Evolutionary conservation across 1,139 yeast species (phyloP).

Genomic region (Taphrina communis): DNA sequence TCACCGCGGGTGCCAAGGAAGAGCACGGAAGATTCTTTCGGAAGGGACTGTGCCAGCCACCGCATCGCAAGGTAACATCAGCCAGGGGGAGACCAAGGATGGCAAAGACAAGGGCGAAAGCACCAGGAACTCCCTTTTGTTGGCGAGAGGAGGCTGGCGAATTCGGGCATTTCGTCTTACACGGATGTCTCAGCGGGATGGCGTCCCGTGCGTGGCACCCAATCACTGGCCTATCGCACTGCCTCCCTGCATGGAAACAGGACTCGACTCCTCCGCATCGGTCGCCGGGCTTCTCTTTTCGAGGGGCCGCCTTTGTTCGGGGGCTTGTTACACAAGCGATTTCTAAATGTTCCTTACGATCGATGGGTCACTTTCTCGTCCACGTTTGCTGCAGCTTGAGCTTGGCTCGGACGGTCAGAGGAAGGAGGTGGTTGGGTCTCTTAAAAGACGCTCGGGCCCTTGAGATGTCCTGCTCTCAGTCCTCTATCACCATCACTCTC

Average conservation of each 20-base stretch:
- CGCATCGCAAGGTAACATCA: not conserved
- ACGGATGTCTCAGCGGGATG: constrained; percentile 13
- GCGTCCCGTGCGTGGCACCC: constrained; percentile 8
- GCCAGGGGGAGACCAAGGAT: not conserved
- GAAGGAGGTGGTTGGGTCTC: not conserved
- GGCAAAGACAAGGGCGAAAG: constrained; percentile 4
- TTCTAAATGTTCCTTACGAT: not conserved
- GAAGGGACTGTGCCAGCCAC: constrained; percentile 8
- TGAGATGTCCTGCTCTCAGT: not conserved
- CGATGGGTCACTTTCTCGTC: too few species aligned
- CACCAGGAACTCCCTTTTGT: not conserved
- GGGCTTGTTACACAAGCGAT: constrained; percentile 7
- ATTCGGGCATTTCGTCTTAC: constrained; percentile 2
- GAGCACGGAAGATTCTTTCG: constrained; percentile 5
- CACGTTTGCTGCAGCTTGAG: not conserved
- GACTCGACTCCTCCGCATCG: constrained; percentile 10
- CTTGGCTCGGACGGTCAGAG: not conserved
- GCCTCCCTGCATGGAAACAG: constrained; percentile 12
- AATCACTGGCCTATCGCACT: not conserved
- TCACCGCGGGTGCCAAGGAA: not conserved
- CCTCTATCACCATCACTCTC: not conserved
- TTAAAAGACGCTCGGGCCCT: constrained; percentile 11
- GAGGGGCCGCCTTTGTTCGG: not conserved
- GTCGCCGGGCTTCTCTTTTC: not conserved
- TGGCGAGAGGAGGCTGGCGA: constrained; percentile 18